Evolutionary conservation across 371 early-diverging fungal genomes (phyloP), one percentile per base, ranked within the genome.

Genomic region (Rhizopus sp.): DNA sequence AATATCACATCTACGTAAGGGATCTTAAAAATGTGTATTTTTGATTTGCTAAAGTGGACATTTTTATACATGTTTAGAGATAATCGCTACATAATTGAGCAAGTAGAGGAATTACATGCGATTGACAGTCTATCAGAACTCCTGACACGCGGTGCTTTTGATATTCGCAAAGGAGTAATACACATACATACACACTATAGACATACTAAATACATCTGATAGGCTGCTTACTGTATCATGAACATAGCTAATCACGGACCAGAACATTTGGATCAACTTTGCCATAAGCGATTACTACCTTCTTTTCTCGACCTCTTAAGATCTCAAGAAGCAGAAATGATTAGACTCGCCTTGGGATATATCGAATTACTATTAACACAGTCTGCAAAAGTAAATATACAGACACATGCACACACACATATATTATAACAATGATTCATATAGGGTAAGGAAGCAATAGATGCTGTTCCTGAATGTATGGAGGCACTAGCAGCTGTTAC

Each of bases 1-100:
- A 88, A 88, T 57, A 77, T 90, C 37, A 89, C 91, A 0, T 86
- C 90, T 9, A 75, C 74, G 72, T 82, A 74, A 63, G 62, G 31
- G 8, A 16, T 7, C 9, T 39, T 13, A 17, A 23, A 23, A 23
- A 23, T 44, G 5, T 40, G 3, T 31, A 5, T 31, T 2, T 7
- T 4, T 9, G 32, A 55, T 53, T 23, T 55, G 2, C 12, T 69
- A 23, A 60, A 54, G 38, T 38, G 30, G 4, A 4, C 59, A 10
- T 48, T 12, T 42, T 46, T 55, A 33, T 32, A 35, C 17, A 16
- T 40, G 17, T 50, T 7, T 59, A 61, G 56, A 23, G 50, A 53
- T 48, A 33, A 62, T 57, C 42, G 53, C 40, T 57, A 50, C 53
- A 57, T 62, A 37, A 52, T 62, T 16, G 51, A 77, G 45, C 66